phyloP scores from a whole-genome alignment of 2,329 filamentous ascomycete species.

The Aspergillus niger region DNA sequence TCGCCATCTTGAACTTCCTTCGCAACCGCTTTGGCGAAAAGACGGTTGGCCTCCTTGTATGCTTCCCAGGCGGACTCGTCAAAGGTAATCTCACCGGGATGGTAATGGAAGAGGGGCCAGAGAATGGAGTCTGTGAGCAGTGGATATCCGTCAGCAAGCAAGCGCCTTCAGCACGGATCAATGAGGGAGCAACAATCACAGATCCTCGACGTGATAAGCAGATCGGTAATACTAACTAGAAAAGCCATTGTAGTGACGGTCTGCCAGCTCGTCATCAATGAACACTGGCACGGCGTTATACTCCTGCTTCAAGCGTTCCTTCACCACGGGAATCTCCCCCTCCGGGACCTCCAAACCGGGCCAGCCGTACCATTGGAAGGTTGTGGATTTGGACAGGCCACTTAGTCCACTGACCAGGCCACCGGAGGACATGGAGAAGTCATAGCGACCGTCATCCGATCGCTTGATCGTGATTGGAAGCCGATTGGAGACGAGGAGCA shows the following conservation, averaged over 20 bases:
- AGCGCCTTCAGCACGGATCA: no score
- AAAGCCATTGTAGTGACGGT: slow-evolving; percentile 97
- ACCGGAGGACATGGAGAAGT: slow-evolving; percentile 94
- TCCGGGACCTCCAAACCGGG: slow-evolving; percentile 90
- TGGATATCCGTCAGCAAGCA: slow-evolving; percentile 14
- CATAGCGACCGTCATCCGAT: slow-evolving; percentile 85
- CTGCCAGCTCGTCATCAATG: slow-evolving; percentile 88
- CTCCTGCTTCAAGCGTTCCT: slow-evolving; percentile 77
- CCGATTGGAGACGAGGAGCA: slow-evolving; percentile 90
- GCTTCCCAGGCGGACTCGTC: slow-evolving; percentile 91
- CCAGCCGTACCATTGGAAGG: slow-evolving; percentile 99
- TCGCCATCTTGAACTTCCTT: slow-evolving; percentile 90
- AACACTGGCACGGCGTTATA: slow-evolving; percentile 91
- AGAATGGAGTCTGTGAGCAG: slow-evolving; percentile 77
- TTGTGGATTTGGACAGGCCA: slow-evolving; percentile 86
- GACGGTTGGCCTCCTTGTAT: slow-evolving; percentile 87
- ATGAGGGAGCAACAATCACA: not conserved
- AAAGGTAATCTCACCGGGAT: slow-evolving; percentile 97
- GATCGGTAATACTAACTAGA: slow-evolving; percentile 67
- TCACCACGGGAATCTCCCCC: slow-evolving; percentile 73
- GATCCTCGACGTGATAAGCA: not conserved
- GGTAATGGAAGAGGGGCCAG: slow-evolving; percentile 98
- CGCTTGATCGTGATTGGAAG: slow-evolving; percentile 96
- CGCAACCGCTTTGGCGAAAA: slow-evolving; percentile 86
- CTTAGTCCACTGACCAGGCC: slow-evolving; percentile 92